phyloP scores from a whole-genome alignment of 495 filamentous ascomycete genomes.

The Talaromyces trachyspermus region DNA sequence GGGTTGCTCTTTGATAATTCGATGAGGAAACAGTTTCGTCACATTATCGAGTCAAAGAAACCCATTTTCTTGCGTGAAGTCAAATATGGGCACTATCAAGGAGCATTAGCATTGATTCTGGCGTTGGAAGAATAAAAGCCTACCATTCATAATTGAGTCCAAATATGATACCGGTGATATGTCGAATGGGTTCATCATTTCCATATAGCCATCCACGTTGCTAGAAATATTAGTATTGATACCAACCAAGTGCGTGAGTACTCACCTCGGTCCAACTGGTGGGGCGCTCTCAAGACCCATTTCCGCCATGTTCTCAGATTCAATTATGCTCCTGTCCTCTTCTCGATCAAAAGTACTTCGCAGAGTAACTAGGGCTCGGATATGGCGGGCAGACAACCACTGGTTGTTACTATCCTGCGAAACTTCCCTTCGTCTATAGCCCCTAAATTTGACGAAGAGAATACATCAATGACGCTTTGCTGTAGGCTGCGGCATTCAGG shows the following conservation, averaged over 20 bases:
- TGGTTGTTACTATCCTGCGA: conserved; percentile 17
- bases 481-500: conserved; percentile 26
- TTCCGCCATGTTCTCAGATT: conserved; percentile 6
- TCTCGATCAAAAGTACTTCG: conserved; percentile 17
- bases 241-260: too few relatives aligned
- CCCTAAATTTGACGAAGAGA: conserved; percentile 18
- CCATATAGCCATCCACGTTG: conserved; percentile 6
- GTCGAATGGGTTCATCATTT: conserved; percentile 13
- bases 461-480: conserved; percentile 28
- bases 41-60: too few relatives aligned
- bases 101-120: conserved; percentile 13
- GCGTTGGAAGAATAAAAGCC: conserved; percentile 24
- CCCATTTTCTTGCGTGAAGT: conserved; percentile 20
- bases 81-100: neutral
- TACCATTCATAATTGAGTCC: conserved; percentile 34
- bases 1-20: too few relatives aligned
- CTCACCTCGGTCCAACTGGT: too few relatives aligned
- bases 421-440: conserved; percentile 11
- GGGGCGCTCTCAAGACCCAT: neutral
- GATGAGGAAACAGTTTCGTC: too few relatives aligned
- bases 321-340: conserved; percentile 4
- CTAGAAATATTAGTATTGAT: neutral
- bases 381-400: conserved; percentile 30
- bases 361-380: conserved; percentile 26
- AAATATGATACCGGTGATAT: conserved; percentile 23